Evolutionary conservation across 2,329 filamentous ascomycete genomes (phyloP).

Genomic region (Cephalotrichum gorgonifer): DNA sequence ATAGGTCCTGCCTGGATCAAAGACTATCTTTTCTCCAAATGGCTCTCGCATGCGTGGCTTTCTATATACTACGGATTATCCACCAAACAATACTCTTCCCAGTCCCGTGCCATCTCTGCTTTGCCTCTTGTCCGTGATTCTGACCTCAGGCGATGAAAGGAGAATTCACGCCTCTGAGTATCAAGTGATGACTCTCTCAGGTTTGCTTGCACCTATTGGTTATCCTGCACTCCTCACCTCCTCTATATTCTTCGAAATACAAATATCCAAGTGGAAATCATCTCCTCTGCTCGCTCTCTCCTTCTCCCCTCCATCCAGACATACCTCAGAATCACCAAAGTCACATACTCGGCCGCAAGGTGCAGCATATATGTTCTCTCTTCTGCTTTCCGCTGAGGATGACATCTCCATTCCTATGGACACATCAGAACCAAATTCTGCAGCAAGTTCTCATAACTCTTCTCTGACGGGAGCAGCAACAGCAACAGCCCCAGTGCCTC

Average conservation of each 20-base stretch:
- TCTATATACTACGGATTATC: background rate
- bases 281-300: background rate
- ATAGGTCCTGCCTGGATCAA: background rate
- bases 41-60: no score
- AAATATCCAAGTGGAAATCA: background rate
- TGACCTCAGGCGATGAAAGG: background rate
- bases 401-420: background rate
- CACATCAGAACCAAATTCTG: background rate
- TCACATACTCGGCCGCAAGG: background rate
- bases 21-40: background rate
- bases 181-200: background rate
- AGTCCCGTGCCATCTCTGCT: background rate
- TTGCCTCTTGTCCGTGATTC: background rate
- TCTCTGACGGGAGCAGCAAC: background rate
- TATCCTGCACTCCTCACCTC: background rate
- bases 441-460: background rate
- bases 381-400: background rate
- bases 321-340: background rate
- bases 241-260: background rate
- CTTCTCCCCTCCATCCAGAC: background rate
- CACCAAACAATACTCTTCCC: background rate
- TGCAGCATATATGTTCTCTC: conserved; percentile 1
- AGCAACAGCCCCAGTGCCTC: background rate
- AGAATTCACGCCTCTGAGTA: background rate
- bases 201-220: background rate